Evolutionary conservation across 75 land plant species (phyloP), one percentile per base, ranked within the genome.

Genomic region (Pinus taeda): DNA sequence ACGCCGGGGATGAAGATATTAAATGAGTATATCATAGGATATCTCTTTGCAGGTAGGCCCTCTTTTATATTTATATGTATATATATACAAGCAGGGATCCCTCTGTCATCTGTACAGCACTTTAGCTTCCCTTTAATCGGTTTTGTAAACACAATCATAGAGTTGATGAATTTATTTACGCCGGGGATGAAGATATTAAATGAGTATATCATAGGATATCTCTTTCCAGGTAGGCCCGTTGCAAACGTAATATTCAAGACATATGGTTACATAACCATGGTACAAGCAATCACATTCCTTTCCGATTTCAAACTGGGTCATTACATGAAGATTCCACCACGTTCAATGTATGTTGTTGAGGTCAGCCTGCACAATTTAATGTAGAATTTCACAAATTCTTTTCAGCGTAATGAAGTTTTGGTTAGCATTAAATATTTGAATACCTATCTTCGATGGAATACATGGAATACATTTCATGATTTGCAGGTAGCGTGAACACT

Each of bases 241-340:
- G 88, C 89, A 18, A 87, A 87, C 58, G 77, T 85, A n/a, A 49
- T 57, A 72, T 87, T 87, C 81, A 76, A 86, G 39, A 79, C 81
- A 6, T 87, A 82, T 62, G 89, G 88, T 22, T 77, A 82, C 77
- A 81, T 78, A 59, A 85, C 82, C 79, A 75, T 86, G 85, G 39
- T 61, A 18, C 85, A 85, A 30, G 89, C 89, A 1, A 30, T 87
- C 15, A 45, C 60, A 3, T 81, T 87, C 55, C 64, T 86, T 26
- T 36, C 63, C 14, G 89, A 82, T 39, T 80, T 87, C 61, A 85
- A 87, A 59, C 70, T 87, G 29, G 88, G 89, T 21, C 89, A 87
- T 42, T 87, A 85, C 88, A 87, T 87, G 88, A 86, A 87, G 78
- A 82, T 87, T 57, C 89, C 89, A 17, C 89, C 89, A 7, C 76